Conservation (phyloP, 176 grass and related monocot species). For the Triticum aestivum region IWGSC_CS_RefSeq_v2.1 NC_057810.1:719426595-719427094, state of each 20-base stretch:
- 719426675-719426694: background rate
- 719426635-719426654: background rate
- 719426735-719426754: no score
- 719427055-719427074: no score
- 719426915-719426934: no score
- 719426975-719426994: no score
- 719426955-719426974: no score
- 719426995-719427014: no score
- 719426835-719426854: conserved; percentile 26
- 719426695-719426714: background rate
- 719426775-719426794: background rate
- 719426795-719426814: background rate
- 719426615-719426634: background rate
- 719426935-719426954: no score
- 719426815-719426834: background rate
- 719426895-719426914: no score
- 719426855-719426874: background rate
- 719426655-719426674: background rate
- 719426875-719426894: background rate
- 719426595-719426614: no score
- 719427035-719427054: no score
- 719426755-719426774: background rate
- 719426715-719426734: background rate
- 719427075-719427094: no score
- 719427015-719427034: no score